A percentile compares a stretch with the other conserved stretches of the same genome.
These are phyloP conservation scores for Xylariales sp. DNA, from an alignment of 2,329 filamentous ascomycete species.

Conservation along the genomic window DNA sequence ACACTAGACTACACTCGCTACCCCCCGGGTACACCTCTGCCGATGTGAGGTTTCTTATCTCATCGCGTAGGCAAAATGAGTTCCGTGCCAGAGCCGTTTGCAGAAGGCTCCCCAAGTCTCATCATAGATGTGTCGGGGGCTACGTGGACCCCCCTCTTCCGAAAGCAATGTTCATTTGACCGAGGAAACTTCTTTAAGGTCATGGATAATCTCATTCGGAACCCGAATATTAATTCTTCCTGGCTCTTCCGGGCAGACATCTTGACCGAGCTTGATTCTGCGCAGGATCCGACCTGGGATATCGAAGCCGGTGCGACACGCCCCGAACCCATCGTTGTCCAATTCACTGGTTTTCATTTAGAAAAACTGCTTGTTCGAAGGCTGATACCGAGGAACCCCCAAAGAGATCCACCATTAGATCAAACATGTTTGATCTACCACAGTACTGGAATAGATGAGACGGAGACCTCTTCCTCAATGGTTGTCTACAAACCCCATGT, in stretches of 20 bases:
- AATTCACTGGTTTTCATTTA: conserved; percentile 60
- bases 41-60: not conserved
- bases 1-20: not conserved
- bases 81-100: conserved; percentile 52
- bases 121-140: conserved; percentile 53
- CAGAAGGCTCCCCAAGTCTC: conserved; percentile 49
- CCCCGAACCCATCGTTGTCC: conserved; percentile 53
- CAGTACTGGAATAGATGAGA: conserved; percentile 47
- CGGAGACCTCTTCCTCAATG: conserved; percentile 62
- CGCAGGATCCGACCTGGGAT: conserved; percentile 48
- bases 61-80: conserved; percentile 46
- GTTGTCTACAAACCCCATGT: conserved; percentile 85
- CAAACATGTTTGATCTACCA: conserved; percentile 85
- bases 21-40: not conserved
- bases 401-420: conserved; percentile 77
- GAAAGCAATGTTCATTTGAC: conserved; percentile 70
- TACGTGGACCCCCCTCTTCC: conserved; percentile 66
- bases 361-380: conserved; percentile 77
- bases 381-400: conserved; percentile 83
- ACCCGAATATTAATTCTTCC: conserved; percentile 82
- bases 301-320: conserved; percentile 45
- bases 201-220: conserved; percentile 79
- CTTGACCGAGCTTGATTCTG: conserved; percentile 63
- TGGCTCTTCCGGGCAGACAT: conserved; percentile 85
- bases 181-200: conserved; percentile 72